Evolutionary conservation across 129 eudicot species (phyloP).

Genomic region (Ambrosia artemisiifolia): DNA sequence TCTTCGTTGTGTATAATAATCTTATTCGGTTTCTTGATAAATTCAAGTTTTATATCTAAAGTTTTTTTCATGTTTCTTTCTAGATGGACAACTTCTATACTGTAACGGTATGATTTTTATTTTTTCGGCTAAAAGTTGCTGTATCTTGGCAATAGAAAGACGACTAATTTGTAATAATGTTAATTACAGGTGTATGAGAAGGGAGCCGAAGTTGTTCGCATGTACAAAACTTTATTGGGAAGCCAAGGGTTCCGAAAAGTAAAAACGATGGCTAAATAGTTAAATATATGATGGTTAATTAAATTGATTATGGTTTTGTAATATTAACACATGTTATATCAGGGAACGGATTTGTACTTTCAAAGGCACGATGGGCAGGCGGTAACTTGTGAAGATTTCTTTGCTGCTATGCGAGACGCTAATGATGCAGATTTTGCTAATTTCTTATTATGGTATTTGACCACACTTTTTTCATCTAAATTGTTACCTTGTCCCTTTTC

Average conservation of each 20-base stretch:
- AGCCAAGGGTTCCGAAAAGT: slow-evolving; percentile 88
- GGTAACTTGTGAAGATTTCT: slow-evolving; percentile 97
- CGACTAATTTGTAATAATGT: neutral
- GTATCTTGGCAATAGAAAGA: neutral
- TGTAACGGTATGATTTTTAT: slow-evolving; percentile 63
- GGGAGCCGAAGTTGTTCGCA: slow-evolving; percentile 98
- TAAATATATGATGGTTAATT: neutral
- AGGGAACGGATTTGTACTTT: slow-evolving; percentile 95
- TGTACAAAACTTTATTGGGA: slow-evolving; percentile 93
- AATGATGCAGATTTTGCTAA: slow-evolving; percentile 84
- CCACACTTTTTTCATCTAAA: neutral
- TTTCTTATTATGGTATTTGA: slow-evolving; percentile 75
- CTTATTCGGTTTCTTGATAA: neutral
- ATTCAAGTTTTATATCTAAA: neutral
- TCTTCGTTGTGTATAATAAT: neutral
- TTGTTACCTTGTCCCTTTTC: too few relatives aligned
- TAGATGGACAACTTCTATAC: slow-evolving; percentile 99
- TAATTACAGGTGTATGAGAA: slow-evolving; percentile 81
- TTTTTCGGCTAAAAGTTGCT: neutral
- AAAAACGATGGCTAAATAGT: slow-evolving; percentile 4
- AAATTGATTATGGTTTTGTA: neutral
- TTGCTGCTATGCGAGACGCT: slow-evolving; percentile 95
- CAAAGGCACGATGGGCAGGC: slow-evolving; percentile 98
- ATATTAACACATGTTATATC: neutral
- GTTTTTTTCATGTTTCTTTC: neutral